Evolutionary conservation across 192 early-diverging fungal genomes (phyloP), one percentile per base, ranked within the genome.

Genomic region (Backusella luteola): DNA sequence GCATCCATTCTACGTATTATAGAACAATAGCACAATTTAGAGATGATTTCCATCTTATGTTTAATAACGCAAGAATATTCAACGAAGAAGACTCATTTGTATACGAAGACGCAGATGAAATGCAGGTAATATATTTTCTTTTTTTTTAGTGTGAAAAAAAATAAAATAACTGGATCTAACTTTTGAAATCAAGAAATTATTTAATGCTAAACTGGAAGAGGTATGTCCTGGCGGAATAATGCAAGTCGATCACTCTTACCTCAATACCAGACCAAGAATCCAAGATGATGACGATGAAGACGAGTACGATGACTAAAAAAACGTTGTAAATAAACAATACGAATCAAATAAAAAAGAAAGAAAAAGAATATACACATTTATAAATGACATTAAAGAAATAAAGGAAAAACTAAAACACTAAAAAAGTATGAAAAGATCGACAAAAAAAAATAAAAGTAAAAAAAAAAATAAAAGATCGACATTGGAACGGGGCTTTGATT

Each of bases 31-130:
- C 78, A 3, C 86, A 90, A 76, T 97, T 96, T 82, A 84, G 86
- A 67, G 85, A 89, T 21, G 98, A 99, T 82, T 94, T 95, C 76
- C 79, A 89, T 73, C 85, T 93, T 26, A 95, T 99, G 93, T 96
- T 95, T 73, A 76, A 93, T 81, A 99, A 99, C 75, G 98, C 98
- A 7, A 90, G 90, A 80, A 93, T 87, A 5, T 99, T 95, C 83
- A 99, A 99, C 79, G 86, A 93, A 81, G 93, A 96, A 73, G 94
- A 92, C 12, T 96, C 94, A n/a, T 85, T 89, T 69, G 93, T 99
- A 0, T 97, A 93, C 83, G 85, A 91, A n/a, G 96, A 99, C 81
- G 96, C 97, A 12, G 84, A 90, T 41, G 71, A 79, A 39, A 77
- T 90, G 79, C 81, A 88, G 85, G 87, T 86, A 85, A 72, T 75